A percentile compares a stretch with the other conserved stretches of the same genome.
Conservation (phyloP, 257 asterid genomes). For the Ocimum tenuiflorum region DNA sequence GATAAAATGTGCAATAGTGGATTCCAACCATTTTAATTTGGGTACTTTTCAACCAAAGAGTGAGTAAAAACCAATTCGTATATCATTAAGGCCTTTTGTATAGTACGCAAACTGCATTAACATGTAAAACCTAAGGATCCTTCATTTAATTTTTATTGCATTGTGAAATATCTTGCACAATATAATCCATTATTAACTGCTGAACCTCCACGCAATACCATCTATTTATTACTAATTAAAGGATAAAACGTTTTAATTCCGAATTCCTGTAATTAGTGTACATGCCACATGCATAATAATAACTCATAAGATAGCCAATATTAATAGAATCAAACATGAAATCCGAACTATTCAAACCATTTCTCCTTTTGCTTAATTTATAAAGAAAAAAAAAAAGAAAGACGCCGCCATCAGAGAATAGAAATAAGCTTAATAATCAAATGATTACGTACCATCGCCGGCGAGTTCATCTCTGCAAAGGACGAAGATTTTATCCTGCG, state of each 20-base stretch:
- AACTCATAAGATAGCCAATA: not conserved
- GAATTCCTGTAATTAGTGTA: not conserved
- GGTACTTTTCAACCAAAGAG: too few species aligned
- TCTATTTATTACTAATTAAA: too few species aligned
- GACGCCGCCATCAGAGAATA: not conserved
- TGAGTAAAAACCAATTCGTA: too few species aligned
- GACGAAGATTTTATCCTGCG: slow-evolving; percentile 24
- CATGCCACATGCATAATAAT: not conserved
- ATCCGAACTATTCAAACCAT: not conserved
- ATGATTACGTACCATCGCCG: slow-evolving; percentile 4
- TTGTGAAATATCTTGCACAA: not conserved
- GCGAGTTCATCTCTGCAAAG: not conserved
- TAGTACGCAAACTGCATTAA: too few species aligned
- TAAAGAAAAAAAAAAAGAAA: not conserved
- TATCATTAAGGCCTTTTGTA: too few species aligned
- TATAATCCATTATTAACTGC: not conserved
- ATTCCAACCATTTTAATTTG: too few species aligned
- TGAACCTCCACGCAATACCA: not conserved
- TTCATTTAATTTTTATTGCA: not conserved
- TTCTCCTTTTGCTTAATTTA: not conserved
- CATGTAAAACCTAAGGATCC: not conserved
- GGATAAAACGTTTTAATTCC: not conserved
- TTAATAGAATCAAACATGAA: not conserved
- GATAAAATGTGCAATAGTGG: too few species aligned
- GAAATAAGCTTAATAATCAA: not conserved